A percentile compares a stretch with the other conserved stretches of the same genome.
These are phyloP conservation scores for cucumber (Cucumis sativus) DNA, from an alignment of 306 rosid species.

Conservation along the genomic window DNA sequence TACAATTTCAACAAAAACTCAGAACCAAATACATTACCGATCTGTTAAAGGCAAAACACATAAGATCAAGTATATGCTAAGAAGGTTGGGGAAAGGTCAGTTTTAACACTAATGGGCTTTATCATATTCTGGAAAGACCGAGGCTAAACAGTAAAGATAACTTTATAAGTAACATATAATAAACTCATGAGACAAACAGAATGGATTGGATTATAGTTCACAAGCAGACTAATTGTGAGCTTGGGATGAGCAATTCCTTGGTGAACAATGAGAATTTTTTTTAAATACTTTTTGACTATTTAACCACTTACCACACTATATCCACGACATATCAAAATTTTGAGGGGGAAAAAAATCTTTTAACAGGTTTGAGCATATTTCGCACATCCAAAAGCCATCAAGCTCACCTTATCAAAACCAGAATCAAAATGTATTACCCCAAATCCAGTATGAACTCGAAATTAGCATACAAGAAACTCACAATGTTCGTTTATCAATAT, in stretches of 20 bases:
- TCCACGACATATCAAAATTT: neutral
- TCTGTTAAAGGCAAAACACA: conserved; percentile 33
- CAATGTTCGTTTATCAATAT: neutral
- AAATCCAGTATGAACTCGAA: neutral
- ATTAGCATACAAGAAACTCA: neutral
- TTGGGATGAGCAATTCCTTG: neutral
- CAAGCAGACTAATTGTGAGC: neutral
- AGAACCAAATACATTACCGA: conserved; percentile 53
- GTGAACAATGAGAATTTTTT: neutral
- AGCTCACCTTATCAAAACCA: neutral
- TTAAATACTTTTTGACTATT: neutral
- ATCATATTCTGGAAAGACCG: neutral
- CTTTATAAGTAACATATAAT: neutral
- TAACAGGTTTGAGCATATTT: neutral
- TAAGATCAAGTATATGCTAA: neutral
- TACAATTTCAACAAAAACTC: conserved; percentile 68
- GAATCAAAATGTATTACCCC: neutral
- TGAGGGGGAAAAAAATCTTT: neutral
- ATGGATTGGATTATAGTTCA: neutral
- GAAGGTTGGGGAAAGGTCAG: neutral
- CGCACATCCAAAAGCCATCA: neutral
- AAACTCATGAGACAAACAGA: neutral
- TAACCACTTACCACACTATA: neutral
- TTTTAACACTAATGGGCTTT: neutral
- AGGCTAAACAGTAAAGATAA: neutral